These are phyloP conservation scores for Phytopythium mirpurense DNA, from an alignment of 352 stramenopile genomes.

Conservation along the genomic window DNA sequence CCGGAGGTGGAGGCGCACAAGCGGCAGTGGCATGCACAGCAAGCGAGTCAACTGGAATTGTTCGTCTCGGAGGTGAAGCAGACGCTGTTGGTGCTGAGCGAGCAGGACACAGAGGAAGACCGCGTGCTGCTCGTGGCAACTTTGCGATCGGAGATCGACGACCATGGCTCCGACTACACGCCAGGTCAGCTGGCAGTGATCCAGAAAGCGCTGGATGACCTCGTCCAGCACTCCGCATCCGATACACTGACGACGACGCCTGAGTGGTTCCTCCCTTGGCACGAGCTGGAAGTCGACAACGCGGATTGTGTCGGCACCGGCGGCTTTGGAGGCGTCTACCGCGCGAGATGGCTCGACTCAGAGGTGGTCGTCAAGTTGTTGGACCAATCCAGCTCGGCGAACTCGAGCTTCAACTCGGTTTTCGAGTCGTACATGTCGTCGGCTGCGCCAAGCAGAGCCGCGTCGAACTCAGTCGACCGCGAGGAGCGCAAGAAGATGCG, in stretches of 20 bases:
- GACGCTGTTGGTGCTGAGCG: not conserved
- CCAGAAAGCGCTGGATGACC: not conserved
- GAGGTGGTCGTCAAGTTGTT: conserved; percentile 11
- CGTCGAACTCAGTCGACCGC: not conserved
- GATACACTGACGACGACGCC: not conserved
- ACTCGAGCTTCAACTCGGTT: not conserved
- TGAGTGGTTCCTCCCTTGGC: conserved; percentile 3
- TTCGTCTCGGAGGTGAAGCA: not conserved
- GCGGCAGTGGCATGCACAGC: not conserved
- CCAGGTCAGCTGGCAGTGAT: not conserved
- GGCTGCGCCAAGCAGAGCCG: not conserved
- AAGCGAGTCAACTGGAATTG: not conserved
- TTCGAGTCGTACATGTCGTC: not conserved
- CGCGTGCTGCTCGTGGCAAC: not conserved
- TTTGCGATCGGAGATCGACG: not conserved
- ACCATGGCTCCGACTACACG: not conserved
- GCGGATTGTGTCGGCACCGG: not conserved
- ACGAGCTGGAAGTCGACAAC: not conserved
- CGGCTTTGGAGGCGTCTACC: not conserved
- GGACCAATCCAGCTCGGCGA: not conserved
- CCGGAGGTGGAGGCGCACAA: not conserved
- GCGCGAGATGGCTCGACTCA: conserved; percentile 2
- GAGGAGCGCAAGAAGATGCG: not conserved
- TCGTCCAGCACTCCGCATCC: not conserved
- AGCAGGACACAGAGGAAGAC: not conserved